Evolutionary conservation across 805 yeast species (phyloP).

Genomic region (Yamadazyma philogaea): DNA sequence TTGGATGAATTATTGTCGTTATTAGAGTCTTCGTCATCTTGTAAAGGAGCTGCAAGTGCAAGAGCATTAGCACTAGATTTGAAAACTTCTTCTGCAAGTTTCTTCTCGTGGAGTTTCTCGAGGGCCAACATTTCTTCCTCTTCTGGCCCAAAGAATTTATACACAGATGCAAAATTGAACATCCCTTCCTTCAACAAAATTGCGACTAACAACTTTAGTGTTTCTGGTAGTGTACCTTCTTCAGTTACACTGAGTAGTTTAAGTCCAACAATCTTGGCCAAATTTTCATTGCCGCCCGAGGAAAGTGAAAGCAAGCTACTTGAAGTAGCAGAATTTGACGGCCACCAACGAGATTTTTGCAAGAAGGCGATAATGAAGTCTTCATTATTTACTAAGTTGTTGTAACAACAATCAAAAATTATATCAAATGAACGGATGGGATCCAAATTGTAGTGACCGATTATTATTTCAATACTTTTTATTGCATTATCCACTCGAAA

Average conservation of each 20-base stretch:
- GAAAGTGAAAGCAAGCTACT: conserved; percentile 31
- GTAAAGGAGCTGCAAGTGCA: conserved; percentile 83
- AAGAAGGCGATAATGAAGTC: conserved; percentile 50
- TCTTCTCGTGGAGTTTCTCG: conserved; percentile 43
- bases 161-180: conserved; percentile 60
- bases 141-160: conserved; percentile 52
- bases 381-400: conserved; percentile 42
- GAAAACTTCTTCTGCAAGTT: conserved; percentile 52
- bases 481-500: conserved; percentile 44
- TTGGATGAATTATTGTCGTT: not conserved
- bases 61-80: conserved; percentile 72
- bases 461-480: conserved; percentile 51
- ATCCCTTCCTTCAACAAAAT: conserved; percentile 64
- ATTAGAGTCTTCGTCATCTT: conserved; percentile 40
- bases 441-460: conserved; percentile 76
- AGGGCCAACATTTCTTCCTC: conserved; percentile 45
- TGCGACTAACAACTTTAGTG: conserved; percentile 45
- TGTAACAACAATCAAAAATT: conserved; percentile 51
- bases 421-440: conserved; percentile 67
- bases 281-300: conserved; percentile 54
- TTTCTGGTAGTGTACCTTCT: conserved; percentile 36
- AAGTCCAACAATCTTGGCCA: conserved; percentile 53
- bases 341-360: conserved; percentile 67
- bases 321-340: conserved; percentile 33
- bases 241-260: conserved; percentile 31